phyloP scores from a whole-genome alignment of 768 basidiomycete species.

The Pleurotus salmoneostramineus region DNA sequence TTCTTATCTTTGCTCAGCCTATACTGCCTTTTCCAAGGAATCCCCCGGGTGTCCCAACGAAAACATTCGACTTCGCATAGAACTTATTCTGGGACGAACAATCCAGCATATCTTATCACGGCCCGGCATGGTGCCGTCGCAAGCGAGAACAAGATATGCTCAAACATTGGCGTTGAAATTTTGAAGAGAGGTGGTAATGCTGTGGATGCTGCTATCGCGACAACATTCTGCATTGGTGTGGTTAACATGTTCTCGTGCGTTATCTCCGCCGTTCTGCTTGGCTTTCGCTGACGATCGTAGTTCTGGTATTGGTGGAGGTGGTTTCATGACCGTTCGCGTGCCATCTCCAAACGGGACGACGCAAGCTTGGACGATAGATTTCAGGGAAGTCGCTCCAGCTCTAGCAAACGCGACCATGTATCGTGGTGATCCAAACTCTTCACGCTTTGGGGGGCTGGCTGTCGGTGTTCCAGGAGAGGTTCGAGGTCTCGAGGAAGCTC shows the following conservation, averaged over 20 bases:
- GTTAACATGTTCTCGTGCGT: constrained; percentile 90
- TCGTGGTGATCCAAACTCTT: constrained; percentile 40
- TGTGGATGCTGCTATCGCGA: constrained; percentile 80
- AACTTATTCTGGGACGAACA: constrained; percentile 19
- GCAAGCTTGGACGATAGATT: constrained; percentile 75
- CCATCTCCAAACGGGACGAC: constrained; percentile 46
- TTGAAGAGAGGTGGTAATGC: constrained; percentile 87
- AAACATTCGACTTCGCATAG: neutral
- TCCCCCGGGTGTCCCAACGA: neutral
- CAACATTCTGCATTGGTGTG: constrained; percentile 76
- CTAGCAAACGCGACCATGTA: constrained; percentile 79
- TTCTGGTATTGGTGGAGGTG: constrained; percentile 85
- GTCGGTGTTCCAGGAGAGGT: constrained; percentile 93
- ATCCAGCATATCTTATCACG: constrained; percentile 43
- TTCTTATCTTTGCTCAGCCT: neutral
- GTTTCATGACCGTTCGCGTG: constrained; percentile 80
- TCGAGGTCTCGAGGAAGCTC: constrained; percentile 80
- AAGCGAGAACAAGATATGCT: constrained; percentile 83
- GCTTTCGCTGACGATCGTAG: constrained; percentile 25
- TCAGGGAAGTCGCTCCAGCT: constrained; percentile 82
- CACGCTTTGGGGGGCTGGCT: constrained; percentile 75
- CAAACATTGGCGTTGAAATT: constrained; percentile 74
- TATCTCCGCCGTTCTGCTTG: neutral
- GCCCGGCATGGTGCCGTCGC: constrained; percentile 86
- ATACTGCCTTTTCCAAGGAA: constrained; percentile 7